Evolutionary conservation across 2,329 filamentous ascomycete genomes (phyloP).

Genomic region (Didymella exigua): DNA sequence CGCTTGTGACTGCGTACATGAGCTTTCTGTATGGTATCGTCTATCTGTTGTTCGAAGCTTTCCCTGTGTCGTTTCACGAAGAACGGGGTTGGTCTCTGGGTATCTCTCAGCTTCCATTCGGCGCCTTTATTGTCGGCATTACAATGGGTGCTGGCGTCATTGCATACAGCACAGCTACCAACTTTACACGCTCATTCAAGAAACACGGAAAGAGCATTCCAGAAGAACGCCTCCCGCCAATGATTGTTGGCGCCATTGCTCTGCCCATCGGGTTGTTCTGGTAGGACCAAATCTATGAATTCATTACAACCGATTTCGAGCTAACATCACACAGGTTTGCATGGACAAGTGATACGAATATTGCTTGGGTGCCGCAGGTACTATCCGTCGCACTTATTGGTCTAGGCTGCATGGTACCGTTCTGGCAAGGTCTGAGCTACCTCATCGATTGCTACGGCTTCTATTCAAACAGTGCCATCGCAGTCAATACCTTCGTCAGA

Average conservation of each 20-base stretch:
- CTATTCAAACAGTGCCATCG: slow-evolving; percentile 54
- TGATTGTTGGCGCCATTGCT: slow-evolving; percentile 66
- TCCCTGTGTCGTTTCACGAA: slow-evolving; percentile 71
- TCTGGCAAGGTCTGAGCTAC: slow-evolving; percentile 85
- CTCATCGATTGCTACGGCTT: slow-evolving; percentile 69
- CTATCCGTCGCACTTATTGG: slow-evolving; percentile 67
- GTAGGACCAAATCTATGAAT: background rate
- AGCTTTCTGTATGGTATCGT: slow-evolving; percentile 71
- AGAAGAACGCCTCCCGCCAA: slow-evolving; percentile 66
- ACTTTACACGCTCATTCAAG: slow-evolving; percentile 40
- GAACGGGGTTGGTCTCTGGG: slow-evolving; percentile 68
- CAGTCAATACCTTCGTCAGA: slow-evolving; percentile 58
- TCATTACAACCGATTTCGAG: background rate
- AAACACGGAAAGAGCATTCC: slow-evolving; percentile 58
- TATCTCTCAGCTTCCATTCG: slow-evolving; percentile 66
- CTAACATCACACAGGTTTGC: slow-evolving; percentile 50
- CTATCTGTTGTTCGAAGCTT: slow-evolving; percentile 55
- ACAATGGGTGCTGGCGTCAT: slow-evolving; percentile 53
- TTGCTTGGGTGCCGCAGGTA: slow-evolving; percentile 62
- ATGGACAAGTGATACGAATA: slow-evolving; percentile 58
- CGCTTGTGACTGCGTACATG: slow-evolving; percentile 67
- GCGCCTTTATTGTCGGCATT: slow-evolving; percentile 68
- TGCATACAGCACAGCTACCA: slow-evolving; percentile 41
- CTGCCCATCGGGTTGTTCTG: slow-evolving; percentile 66
- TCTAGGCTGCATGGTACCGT: slow-evolving; percentile 76